Evolutionary conservation across 1,139 yeast genomes (phyloP), one percentile per base, ranked within the genome.

Genomic region (Candida anutae): DNA sequence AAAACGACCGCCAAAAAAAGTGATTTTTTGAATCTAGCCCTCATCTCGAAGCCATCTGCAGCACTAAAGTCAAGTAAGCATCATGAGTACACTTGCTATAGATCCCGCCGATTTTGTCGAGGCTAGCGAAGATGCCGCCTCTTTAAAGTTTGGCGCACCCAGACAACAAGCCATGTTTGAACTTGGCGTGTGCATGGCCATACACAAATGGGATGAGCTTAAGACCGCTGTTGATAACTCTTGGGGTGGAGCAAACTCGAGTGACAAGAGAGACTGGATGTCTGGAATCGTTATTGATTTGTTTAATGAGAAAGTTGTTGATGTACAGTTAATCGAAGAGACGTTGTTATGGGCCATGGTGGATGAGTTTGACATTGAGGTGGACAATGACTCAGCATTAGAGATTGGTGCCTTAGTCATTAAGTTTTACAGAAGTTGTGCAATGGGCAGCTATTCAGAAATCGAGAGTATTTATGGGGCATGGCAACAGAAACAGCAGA

Each of bases 171-270:
- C 81, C 15, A 76, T 81, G 40, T 87, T 90, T 45, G 97, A 88
- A 54, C 68, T 90, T n/a, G 97, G 95, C 6, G 90, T 84, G 1
- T 80, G 95, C 27, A 81, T 88, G 94, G 78, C 83, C 21, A 56
- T 90, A 11, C 74, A 87, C 53, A 69, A 72, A 37, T 90, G 98
- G 98, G 94, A 85, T 36, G 90, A 83, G 25, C 63, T 90, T 32
- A 69, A 73, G 28, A 79, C 84, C 1, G 98, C 98, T 0, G 98
- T 93, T n/a, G 94, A 76, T n/a, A 84, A 83, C 49, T 64, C 69
- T 22, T 90, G 98, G 98, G 99, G 98, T 34, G 99, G 98, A 2
- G 75, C 94, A 11, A 83, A 83, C 25, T 80, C 94, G 9, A 73
- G 69, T 1, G 97, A 84, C 26, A 90, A 90, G 54, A 70, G 99